A percentile compares a stretch with the other conserved stretches of the same genome.
These are phyloP conservation scores for Silene uniflora DNA, from an alignment of 148 eudicot species.

Conservation along the genomic window DNA sequence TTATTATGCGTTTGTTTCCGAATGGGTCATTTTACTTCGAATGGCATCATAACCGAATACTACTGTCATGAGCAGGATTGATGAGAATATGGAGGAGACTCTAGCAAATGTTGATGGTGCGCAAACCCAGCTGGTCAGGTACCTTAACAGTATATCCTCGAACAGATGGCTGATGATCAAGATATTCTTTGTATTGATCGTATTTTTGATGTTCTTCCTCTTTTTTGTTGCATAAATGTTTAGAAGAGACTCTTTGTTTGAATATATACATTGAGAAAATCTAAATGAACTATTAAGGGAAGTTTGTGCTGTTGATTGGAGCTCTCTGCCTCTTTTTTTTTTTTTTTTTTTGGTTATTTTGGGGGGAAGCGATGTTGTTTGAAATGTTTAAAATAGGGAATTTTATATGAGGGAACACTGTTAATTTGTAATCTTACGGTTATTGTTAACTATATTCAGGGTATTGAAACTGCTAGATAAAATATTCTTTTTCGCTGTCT, in stretches of 20 bases:
- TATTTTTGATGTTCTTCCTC: constrained; percentile 79
- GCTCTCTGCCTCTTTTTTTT: not conserved
- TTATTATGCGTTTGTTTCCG: not conserved
- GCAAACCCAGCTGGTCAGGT: constrained; percentile 63
- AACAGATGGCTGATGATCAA: constrained; percentile 97
- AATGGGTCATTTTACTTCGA: not conserved
- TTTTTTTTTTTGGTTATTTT: not conserved
- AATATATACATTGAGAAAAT: constrained; percentile 27
- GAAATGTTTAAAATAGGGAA: constrained; percentile 18
- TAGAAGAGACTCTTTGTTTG: constrained; percentile 8
- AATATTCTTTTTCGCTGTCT: not conserved
- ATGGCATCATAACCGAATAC: constrained; percentile 8
- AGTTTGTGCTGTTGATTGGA: constrained; percentile 29
- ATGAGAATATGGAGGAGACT: constrained; percentile 82
- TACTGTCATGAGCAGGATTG: constrained; percentile 42
- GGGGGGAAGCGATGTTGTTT: not conserved
- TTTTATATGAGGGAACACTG: constrained; percentile 17
- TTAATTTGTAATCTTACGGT: constrained; percentile 8
- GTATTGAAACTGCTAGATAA: constrained; percentile 4
- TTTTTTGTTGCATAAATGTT: constrained; percentile 68
- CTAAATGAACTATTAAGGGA: constrained; percentile 19
- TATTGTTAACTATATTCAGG: constrained; percentile 9
- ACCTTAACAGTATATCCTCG: constrained; percentile 80
- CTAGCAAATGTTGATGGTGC: constrained; percentile 73
- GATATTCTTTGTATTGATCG: constrained; percentile 76